Evolutionary conservation across 1,139 yeast genomes (phyloP), one percentile per base, ranked within the genome.

Genomic region (Zygosaccharomyces pseudobailii): DNA sequence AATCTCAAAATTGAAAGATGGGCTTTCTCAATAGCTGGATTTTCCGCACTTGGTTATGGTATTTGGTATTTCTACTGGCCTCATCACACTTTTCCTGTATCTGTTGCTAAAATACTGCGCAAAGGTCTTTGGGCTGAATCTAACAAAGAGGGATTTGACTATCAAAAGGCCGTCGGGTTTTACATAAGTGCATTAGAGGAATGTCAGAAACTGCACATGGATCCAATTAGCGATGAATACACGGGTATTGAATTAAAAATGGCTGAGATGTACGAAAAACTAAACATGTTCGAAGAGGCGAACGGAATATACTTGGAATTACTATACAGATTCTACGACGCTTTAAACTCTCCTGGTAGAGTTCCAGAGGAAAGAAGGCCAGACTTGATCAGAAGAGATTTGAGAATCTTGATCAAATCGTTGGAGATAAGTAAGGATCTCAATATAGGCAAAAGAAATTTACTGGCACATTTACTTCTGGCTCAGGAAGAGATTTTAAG

Each of bases 191-290:
- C 80, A 0, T 56, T 76, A 28, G 67, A 72, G 39, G 70, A 65
- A 46, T 78, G 80, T 22, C 72, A 72, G 45, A 57, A 62, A 13
- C 58, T 73, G 38, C 72, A 77, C 21, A 63, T 87, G 69, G 78
- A 79, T 52, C 75, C 74, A 17, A 59, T 86, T 30, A 72, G 79
- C 44, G 87, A 84, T 55, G 86, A 82, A 57, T 85, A 82, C 60
- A 89, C 97, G 0, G 96, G 96, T 0, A 78, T 90, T 49, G 95
- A 88, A 60, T 71, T 90, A 62, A 87, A 89, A 61, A 72, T 87
- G 36, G 95, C 86, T 3, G 96, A 89, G 61, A 85, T 88, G 88
- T 87, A 81, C 63, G 94, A 86, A 61, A 70, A 82, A 43, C 67
- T 86, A 53, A 73, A 72, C 30, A 74, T 78, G 80, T 54, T 65